Conservation (phyloP, 495 filamentous ascomycete genomes). For the Penicillium steckii region DNA sequence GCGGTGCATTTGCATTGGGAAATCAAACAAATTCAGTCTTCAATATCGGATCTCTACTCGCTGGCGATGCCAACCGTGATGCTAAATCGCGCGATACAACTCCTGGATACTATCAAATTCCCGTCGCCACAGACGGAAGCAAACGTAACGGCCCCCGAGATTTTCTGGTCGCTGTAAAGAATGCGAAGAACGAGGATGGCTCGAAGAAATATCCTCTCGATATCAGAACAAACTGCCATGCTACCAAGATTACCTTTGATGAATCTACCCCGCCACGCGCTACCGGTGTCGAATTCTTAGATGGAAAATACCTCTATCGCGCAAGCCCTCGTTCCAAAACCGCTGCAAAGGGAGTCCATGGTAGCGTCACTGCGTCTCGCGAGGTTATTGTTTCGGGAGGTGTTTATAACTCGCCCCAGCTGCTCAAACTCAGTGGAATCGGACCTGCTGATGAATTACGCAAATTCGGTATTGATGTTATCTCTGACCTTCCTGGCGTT, state of each 20-base stretch:
- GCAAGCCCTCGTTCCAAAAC: slow-evolving; percentile 46
- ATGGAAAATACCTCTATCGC: slow-evolving; percentile 57
- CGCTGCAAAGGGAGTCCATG: slow-evolving; percentile 35
- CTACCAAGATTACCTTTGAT: slow-evolving; percentile 59
- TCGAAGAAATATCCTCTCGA: slow-evolving; percentile 56
- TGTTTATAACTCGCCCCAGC: slow-evolving; percentile 59
- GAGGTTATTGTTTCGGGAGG: slow-evolving; percentile 64
- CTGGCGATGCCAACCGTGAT: slow-evolving; percentile 53
- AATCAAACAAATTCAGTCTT: slow-evolving; percentile 37
- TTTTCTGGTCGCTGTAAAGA: slow-evolving; percentile 50
- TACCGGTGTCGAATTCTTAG: slow-evolving; percentile 62
- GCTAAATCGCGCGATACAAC: slow-evolving; percentile 33
- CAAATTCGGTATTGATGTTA: slow-evolving; percentile 47
- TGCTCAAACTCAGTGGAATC: slow-evolving; percentile 65
- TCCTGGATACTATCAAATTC: slow-evolving; percentile 53
- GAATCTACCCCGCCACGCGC: slow-evolving; percentile 48
- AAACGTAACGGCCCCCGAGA: slow-evolving; percentile 53
- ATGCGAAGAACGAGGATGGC: slow-evolving; percentile 50
- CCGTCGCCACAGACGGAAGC: slow-evolving; percentile 43
- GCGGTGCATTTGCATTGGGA: slow-evolving; percentile 52
- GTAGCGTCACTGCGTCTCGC: slow-evolving; percentile 46
- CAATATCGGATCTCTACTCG: slow-evolving; percentile 43
- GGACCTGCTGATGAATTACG: slow-evolving; percentile 53
- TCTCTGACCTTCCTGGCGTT: slow-evolving; percentile 59
- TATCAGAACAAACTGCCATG: slow-evolving; percentile 58